Evolutionary conservation across 106 monocot genomes (phyloP), one percentile per base, ranked within the genome.

Genomic region (Acorus calamus): DNA sequence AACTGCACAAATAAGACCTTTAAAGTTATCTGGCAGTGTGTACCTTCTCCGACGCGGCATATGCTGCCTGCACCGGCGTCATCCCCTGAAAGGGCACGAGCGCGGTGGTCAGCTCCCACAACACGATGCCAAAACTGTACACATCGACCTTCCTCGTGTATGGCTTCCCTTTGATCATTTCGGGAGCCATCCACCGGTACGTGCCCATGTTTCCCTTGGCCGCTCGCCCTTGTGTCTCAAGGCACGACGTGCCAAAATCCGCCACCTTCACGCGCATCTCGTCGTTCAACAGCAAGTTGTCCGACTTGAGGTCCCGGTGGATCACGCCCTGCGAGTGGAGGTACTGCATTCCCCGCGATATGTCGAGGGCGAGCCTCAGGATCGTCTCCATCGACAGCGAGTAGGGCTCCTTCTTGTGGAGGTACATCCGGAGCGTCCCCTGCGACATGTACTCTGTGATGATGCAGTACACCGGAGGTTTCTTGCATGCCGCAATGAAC

Each of bases 131-230:
- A 57, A 92, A 92, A 43, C 92, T 92, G 61, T 87, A 92, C 3
- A 92, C 87, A 14, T 92, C 92, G 10, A 92, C 84, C 68, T 92
- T 92, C 43, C 81, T 74, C 4, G 84, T 87, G 46, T 75, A 92
- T 0, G 84, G 71, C 52, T 87, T 92, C 56, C 84, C 84, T 78
- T 87, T 92, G 52, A 82, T 77, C 87, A 92, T 92, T 61, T 92
- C 92, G 10, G 87, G 92, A 43, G 92, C 92, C 92, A 92, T 92
- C 87, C 87, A 92, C 4, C 92, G 81, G 52, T 92, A 92, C 6
- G 92, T 92, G 42, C 92, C 92, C 81, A 84, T 92, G 65, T 87
- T 84, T 7, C 81, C 79, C 56, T 84, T 87, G 7, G 84, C 63
- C 0, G 70, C 66, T 44, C 56, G 57, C 9, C 72, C 73, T 50